A percentile compares a stretch with the other conserved stretches of the same genome.
Evolutionary conservation across 2,329 filamentous ascomycete species (phyloP).

Genomic region (Chaetomium sp.): DNA sequence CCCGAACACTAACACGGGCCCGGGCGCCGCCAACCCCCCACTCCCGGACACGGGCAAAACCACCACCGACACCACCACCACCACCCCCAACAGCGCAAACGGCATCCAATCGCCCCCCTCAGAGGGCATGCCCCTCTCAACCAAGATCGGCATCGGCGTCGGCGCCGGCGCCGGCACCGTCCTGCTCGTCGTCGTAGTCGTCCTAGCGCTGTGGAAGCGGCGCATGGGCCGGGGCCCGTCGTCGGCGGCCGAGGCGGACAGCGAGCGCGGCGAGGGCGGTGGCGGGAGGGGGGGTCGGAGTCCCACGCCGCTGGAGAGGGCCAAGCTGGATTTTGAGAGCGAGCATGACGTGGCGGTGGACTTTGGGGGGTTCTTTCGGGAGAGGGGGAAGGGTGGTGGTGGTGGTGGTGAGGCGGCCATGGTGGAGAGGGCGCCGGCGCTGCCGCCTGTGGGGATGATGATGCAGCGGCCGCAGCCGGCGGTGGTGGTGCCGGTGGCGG

Average conservation of each 20-base stretch:
- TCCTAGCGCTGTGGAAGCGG: slow-evolving; percentile 29
- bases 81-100: neutral
- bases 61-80: neutral
- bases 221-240: slow-evolving; percentile 23
- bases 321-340: slow-evolving; percentile 33
- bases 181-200: slow-evolving; percentile 9
- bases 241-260: neutral
- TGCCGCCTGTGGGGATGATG: neutral
- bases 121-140: slow-evolving; percentile 22
- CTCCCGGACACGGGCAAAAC: neutral
- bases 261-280: neutral
- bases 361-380: slow-evolving; percentile 27
- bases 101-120: neutral
- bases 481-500: slow-evolving; percentile 6
- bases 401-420: neutral
- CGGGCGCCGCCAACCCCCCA: neutral
- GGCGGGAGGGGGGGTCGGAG: neutral
- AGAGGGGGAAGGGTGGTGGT: neutral
- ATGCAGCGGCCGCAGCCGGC: neutral
- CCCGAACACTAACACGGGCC: neutral
- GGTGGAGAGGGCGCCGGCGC: neutral
- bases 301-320: slow-evolving; percentile 24
- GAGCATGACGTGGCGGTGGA: slow-evolving; percentile 33
- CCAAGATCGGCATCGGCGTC: slow-evolving; percentile 33
- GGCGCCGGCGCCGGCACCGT: slow-evolving; percentile 26